phyloP scores from a whole-genome alignment of 73 alveolate species.

The Tetrahymena elliotti region DNA sequence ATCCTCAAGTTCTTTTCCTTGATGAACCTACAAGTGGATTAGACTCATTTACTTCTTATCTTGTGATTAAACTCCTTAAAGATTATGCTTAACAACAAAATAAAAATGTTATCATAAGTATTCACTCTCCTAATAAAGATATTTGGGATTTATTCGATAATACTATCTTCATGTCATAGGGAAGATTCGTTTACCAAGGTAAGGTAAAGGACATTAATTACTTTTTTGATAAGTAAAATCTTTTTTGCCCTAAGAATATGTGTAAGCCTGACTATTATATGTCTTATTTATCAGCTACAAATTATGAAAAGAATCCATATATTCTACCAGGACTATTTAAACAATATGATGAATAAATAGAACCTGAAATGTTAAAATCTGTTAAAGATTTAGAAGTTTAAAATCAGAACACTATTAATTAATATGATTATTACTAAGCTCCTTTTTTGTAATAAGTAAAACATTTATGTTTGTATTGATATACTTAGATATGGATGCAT shows the following conservation, averaged over 20 bases:
- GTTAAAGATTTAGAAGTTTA: not conserved
- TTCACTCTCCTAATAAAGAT: not conserved
- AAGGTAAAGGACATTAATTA: not conserved
- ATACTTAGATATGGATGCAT: not conserved
- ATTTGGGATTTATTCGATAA: not conserved
- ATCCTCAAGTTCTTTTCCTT: slow-evolving; percentile 26
- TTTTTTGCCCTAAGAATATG: slow-evolving; percentile 47
- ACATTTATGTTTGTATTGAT: not conserved
- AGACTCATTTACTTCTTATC: slow-evolving; percentile 34
- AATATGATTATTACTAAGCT: not conserved
- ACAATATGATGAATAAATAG: not conserved
- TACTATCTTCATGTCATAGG: not conserved
- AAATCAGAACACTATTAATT: not conserved
- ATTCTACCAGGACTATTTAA: not conserved
- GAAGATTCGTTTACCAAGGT: not conserved
- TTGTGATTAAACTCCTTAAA: slow-evolving; percentile 11
- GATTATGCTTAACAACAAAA: not conserved
- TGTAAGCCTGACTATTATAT: slow-evolving; percentile 72
- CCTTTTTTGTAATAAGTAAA: not conserved
- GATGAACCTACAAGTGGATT: slow-evolving; percentile 47
- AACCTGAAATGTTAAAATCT: not conserved
- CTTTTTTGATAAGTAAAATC: slow-evolving; percentile 50
- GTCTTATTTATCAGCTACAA: slow-evolving; percentile 5
- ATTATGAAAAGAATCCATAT: not conserved
- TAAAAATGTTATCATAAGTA: not conserved